Base-by-base conservation (phyloP, 2,329 filamentous ascomycete species). In the Aspergillus sp. region DNA sequence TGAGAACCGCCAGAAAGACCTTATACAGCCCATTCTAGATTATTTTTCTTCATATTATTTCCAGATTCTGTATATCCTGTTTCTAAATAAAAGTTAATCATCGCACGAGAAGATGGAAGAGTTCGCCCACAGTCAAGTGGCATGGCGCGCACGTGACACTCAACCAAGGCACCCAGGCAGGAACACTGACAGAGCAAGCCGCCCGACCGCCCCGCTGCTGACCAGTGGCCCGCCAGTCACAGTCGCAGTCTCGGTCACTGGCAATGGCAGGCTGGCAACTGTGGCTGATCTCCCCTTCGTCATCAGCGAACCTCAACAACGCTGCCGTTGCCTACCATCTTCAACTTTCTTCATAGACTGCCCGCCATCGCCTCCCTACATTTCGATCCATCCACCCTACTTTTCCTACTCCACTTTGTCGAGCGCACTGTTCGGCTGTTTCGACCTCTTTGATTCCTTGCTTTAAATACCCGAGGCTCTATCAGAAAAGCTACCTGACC, bases 221-320 rank as follows among this genome's bases (percentile, higher is more conserved):
- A n/a, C 34, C 34, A 37, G 34, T 37, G 50, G 44, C 54, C 54
- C 57, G 20, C 13, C 46, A 48, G 42, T 30, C 27, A 11, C 41
- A 45, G 41, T 22, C 9, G 17, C 9, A 27, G 17, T 30, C 27
- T 30, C 9, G 27, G 27, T 11, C 27, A 30, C 27, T 64, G 55
- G 58, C 57, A 55, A 54, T 65, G 58, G 49, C 54, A 48, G 45
- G 45, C 45, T 19, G 22, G 44, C 27, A 30, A 54, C 45, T 65
- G 66, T 73, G 70, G 70, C 70, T 73, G 68, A 65, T 30, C 37
- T 56, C 52, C 39, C 66, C 68, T 69, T 70, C 70, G 70, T 72
- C 71, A 73, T 72, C 68, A 66, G 66, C 62, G 49, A 56, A 47
- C 56, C 44, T 42, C 52, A 49, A 55, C 53, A 49, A 37, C 51